Evolutionary conservation across 1,284 basidiomycete genomes (phyloP), one percentile per base, ranked within the genome.

Genomic region (Leccinum cinnamomeum): DNA sequence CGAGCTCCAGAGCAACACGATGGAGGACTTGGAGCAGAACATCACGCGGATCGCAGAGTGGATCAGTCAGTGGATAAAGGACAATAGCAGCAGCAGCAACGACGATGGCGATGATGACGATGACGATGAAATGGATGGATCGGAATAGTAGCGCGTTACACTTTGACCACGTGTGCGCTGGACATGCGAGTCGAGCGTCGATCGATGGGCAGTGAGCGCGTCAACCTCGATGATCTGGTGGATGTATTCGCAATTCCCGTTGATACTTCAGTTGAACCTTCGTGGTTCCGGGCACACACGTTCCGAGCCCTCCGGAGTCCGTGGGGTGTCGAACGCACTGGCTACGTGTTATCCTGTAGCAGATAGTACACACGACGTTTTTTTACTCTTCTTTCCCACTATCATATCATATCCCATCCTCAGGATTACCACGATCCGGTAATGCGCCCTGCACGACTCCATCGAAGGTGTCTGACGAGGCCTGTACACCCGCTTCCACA

Each of bases 1-100:
- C 23, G 94, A 95, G 74, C 82, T 99, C 25, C 77, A 82, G 64
- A 95, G 92, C 72, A 91, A 97, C 72, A 84, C 80, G 16, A 86
- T 84, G 51, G 89, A 91, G 39, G 89, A 98, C 69, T 81, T 98
- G 56, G 91, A 98, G 72, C 83, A 86, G 37, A 98, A 98, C 73
- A 88, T 98, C 5, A 81, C 84, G 11, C 83, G 94, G 66, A 90
- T 98, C 62, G 84, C 92, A 23, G 79, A 86, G 62, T 99, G 97
- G 97, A 90, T 95, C 59, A 79, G 82, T 59, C 79, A 82, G 57
- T 98, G 96, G 96, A 78, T 78, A 62, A 79, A 80, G 69, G 85
- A 94, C 66, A 79, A 79, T 5, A 11, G n/a, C 3, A 11, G 25
- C 4, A 48, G 3, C 2, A 16, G 3, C 48, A 0, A 16, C n/a